Base-by-base conservation (phyloP, 208 protist species). In the Plasmodiophora brassicae region DNA sequence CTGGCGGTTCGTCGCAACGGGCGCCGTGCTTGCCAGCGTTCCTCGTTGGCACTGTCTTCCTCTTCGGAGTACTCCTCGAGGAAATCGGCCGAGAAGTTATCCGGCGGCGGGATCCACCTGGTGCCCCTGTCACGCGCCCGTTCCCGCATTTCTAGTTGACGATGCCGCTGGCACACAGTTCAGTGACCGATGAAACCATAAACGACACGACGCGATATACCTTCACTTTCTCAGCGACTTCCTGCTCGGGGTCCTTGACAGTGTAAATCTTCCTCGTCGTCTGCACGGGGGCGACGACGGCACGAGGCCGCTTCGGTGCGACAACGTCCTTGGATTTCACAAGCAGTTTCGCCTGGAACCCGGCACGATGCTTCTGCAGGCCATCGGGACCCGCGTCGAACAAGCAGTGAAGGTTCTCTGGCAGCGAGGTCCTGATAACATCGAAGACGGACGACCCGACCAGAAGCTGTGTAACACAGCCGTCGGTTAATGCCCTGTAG, bases 1-100 rank as follows among this genome's bases (percentile, higher is more conserved):
- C 32, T 36, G 50, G 25, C 50, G 25, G 20, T 14, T 44, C 65
- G 65, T 5, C 65, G 65, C 32, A 5, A 38, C 41, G 65, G 14
- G n/a, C n/a, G n/a, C n/a, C n/a, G n/a, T n/a, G n/a, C n/a, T n/a
- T n/a, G n/a, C n/a, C n/a, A n/a, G n/a, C n/a, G n/a, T 32, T 5
- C 14, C n/a, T 5, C 5, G 32, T 78, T 38, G n/a, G 10, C n/a
- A 38, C 65, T 78, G n/a, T 5, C 5, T 32, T 78, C 65, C 5
- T 78, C 65, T 38, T 78, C 65, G 10, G 32, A n/a, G n/a, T n/a
- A 78, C 10, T 78, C 32, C n/a, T 78, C 65, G 32, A 78, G n/a
- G 65, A 78, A 78, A 78, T 78, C 65, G 65, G 65, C 65, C 5
- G 65, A 78, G n/a, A 78, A 78, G 5, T n/a, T 44, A 38, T 78